Evolutionary conservation across 495 filamentous ascomycete genomes (phyloP).

Genomic region (Penicillium riverlandense): DNA sequence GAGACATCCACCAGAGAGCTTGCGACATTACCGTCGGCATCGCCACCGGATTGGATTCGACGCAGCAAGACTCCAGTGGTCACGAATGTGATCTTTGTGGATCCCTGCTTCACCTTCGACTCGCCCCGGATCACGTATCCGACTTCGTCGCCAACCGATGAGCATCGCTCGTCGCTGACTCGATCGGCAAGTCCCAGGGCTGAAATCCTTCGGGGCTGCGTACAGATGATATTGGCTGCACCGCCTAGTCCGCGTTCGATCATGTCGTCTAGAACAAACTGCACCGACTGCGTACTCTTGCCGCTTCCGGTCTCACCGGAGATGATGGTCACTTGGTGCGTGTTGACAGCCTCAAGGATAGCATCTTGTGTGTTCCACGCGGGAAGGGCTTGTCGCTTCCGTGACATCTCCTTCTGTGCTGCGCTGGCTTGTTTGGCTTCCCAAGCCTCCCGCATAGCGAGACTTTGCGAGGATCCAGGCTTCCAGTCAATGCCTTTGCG

Average conservation of each 20-base stretch:
- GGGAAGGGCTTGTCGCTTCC: constrained; percentile 63
- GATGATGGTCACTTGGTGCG: constrained; percentile 86
- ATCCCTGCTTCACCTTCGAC: constrained; percentile 55
- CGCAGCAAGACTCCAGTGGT: constrained; percentile 94
- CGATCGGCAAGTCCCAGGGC: constrained; percentile 90
- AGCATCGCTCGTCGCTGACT: constrained; percentile 86
- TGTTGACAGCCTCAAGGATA: constrained; percentile 64
- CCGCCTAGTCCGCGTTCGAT: constrained; percentile 68
- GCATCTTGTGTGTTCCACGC: constrained; percentile 78
- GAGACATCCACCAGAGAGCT: constrained; percentile 80
- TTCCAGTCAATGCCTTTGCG: constrained; percentile 31
- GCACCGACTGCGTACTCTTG: constrained; percentile 94
- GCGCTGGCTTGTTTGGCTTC: constrained; percentile 45
- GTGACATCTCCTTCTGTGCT: constrained; percentile 62
- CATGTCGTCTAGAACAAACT: constrained; percentile 91
- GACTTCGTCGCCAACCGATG: constrained; percentile 75
- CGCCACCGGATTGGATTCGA: constrained; percentile 79
- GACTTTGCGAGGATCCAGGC: constrained; percentile 27
- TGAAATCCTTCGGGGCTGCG: constrained; percentile 90
- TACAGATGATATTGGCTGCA: constrained; percentile 87
- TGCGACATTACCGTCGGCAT: constrained; percentile 66
- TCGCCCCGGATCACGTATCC: constrained; percentile 95
- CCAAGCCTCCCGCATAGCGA: constrained; percentile 44
- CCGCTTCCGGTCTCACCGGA: constrained; percentile 95
- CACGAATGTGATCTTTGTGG: constrained; percentile 89